Evolutionary conservation across 2,329 filamentous ascomycete species (phyloP).

Genomic region (Fusarium austroafricanum): DNA sequence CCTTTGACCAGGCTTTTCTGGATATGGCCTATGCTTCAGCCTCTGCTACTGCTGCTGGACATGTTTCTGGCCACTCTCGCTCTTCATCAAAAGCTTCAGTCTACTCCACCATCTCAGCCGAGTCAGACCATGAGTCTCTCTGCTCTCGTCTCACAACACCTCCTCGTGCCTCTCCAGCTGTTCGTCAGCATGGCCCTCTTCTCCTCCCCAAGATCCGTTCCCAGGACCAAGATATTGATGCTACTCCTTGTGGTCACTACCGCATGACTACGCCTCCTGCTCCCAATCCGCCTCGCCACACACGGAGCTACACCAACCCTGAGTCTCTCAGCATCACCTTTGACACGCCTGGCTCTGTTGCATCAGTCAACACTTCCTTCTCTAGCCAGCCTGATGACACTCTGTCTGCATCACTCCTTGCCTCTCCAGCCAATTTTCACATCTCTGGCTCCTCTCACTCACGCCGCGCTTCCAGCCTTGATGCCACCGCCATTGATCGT

Average conservation of each 20-base stretch:
- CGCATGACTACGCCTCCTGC: conserved; percentile 50
- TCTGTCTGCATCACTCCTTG: conserved; percentile 65
- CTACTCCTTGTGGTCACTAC: conserved; percentile 57
- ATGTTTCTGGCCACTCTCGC: conserved; percentile 65
- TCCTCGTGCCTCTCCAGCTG: conserved; percentile 71
- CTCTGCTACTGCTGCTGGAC: conserved; percentile 38
- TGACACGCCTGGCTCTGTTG: conserved; percentile 39
- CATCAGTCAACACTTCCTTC: conserved; percentile 55
- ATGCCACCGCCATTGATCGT: conserved; percentile 72
- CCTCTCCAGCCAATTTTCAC: conserved; percentile 71
- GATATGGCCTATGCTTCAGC: conserved; percentile 60
- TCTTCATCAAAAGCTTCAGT: conserved; percentile 74
- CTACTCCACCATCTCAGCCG: conserved; percentile 69
- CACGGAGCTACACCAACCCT: conserved; percentile 71
- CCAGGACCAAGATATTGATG: conserved; percentile 82
- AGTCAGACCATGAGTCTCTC: conserved; percentile 71
- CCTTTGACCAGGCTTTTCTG: conserved; percentile 68
- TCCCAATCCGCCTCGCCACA: conserved; percentile 57
- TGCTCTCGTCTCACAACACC: conserved; percentile 77
- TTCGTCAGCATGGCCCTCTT: conserved; percentile 81
- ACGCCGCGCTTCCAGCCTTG: conserved; percentile 75
- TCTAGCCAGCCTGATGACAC: conserved; percentile 49
- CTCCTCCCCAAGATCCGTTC: conserved; percentile 87
- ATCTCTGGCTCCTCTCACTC: conserved; percentile 40
- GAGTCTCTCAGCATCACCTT: conserved; percentile 61